phyloP scores from a whole-genome alignment of 2,329 filamentous ascomycete genomes.

The Ophiognomonia clavigignenti-juglandacearum region DNA sequence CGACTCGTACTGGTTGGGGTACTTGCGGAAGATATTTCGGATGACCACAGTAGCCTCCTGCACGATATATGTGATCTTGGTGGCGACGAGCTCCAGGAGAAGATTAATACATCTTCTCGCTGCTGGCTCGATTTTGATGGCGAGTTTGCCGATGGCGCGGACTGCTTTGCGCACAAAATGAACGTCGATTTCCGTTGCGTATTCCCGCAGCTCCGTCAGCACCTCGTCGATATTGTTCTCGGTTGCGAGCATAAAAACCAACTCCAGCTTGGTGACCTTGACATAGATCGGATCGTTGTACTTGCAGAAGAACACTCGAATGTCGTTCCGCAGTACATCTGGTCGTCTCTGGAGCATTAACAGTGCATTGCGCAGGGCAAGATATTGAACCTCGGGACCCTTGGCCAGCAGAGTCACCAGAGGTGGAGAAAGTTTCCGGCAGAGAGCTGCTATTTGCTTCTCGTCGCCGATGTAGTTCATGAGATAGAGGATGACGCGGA shows the following conservation, averaged over 20 bases:
- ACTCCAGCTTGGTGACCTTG: constrained; percentile 96
- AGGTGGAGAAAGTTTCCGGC: constrained; percentile 89
- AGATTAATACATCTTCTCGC: constrained; percentile 89
- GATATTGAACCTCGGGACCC: constrained; percentile 96
- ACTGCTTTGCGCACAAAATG: constrained; percentile 98
- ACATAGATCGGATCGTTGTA: constrained; percentile 99
- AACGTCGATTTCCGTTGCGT: constrained; percentile 96
- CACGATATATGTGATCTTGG: constrained; percentile 98
- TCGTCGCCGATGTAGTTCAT: constrained; percentile 98
- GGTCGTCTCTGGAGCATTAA: constrained; percentile 89
- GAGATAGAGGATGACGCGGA: constrained; percentile 91
- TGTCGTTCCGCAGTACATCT: constrained; percentile 92
- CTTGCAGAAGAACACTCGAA: constrained; percentile 99
- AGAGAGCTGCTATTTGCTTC: constrained; percentile 80
- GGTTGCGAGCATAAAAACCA: constrained; percentile 97
- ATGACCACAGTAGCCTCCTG: constrained; percentile 99
- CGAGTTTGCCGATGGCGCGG: constrained; percentile 92
- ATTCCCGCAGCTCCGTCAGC: constrained; percentile 87
- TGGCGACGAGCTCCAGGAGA: constrained; percentile 85
- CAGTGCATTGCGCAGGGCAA: constrained; percentile 88
- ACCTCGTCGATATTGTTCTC: constrained; percentile 96
- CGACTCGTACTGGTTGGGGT: constrained; percentile 96
- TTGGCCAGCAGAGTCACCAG: constrained; percentile 93
- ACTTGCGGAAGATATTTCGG: constrained; percentile 98
- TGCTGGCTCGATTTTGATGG: constrained; percentile 97